A percentile compares a stretch with the other conserved stretches of the same genome.
Evolutionary conservation across 1,139 yeast genomes (phyloP).

Genomic region (Casaregolazyma lundiana): DNA sequence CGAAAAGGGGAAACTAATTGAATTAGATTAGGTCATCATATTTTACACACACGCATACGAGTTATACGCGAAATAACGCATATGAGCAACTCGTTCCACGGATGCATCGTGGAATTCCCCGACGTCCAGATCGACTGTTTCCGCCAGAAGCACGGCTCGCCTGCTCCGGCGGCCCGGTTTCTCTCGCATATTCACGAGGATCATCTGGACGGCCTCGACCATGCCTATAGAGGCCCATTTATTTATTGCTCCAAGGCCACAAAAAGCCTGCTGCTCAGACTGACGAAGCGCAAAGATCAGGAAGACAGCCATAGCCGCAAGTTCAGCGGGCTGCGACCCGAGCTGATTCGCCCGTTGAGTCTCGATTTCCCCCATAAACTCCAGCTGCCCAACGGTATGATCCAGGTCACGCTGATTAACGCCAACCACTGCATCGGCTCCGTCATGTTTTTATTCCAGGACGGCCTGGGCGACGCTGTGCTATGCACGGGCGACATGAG

Average conservation of each 20-base stretch:
- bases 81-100: constrained; percentile 26
- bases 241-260: constrained; percentile 52
- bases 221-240: constrained; percentile 37
- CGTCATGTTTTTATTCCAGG: constrained; percentile 50
- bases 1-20: background rate
- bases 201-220: constrained; percentile 49
- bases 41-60: background rate
- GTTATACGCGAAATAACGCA: background rate
- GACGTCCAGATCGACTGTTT: constrained; percentile 44
- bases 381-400: constrained; percentile 15
- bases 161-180: constrained; percentile 24
- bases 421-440: constrained; percentile 65
- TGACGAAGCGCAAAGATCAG: constrained; percentile 13
- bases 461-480: constrained; percentile 32
- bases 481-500: constrained; percentile 57
- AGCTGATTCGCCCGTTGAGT: constrained; percentile 23
- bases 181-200: constrained; percentile 58
- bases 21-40: no score
- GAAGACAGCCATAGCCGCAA: constrained; percentile 8
- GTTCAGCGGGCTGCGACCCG: background rate
- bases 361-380: constrained; percentile 32
- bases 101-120: constrained; percentile 33
- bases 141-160: constrained; percentile 14
- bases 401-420: constrained; percentile 33
- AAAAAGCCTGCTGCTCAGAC: constrained; percentile 26